Evolutionary conservation across 148 eudicot species (phyloP).

Genomic region (Fagopyrum tataricum): DNA sequence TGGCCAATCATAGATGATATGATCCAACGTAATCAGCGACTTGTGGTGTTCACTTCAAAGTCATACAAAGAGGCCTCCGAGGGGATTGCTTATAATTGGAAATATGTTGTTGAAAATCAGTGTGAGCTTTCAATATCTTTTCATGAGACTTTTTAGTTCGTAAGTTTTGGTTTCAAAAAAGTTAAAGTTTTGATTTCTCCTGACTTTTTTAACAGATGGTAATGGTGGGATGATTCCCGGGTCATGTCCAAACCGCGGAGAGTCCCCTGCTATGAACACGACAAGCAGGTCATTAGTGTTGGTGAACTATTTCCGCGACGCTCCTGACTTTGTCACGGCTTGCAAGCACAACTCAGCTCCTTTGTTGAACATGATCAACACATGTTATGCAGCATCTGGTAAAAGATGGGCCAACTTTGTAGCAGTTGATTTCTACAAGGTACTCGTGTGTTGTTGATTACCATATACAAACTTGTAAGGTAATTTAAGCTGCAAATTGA

Average conservation of each 20-base stretch:
- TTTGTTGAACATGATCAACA: slow-evolving; percentile 44
- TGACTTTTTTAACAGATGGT: slow-evolving; percentile 49
- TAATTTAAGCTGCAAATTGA: not conserved
- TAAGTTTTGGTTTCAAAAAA: not conserved
- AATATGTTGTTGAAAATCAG: slow-evolving; percentile 80
- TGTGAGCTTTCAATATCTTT: slow-evolving; percentile 47
- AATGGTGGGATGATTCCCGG: slow-evolving; percentile 60
- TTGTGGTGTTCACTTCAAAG: slow-evolving; percentile 87
- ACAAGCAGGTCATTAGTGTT: slow-evolving; percentile 53
- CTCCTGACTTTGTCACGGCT: slow-evolving; percentile 42
- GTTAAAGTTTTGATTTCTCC: not conserved
- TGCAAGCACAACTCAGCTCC: slow-evolving; percentile 83
- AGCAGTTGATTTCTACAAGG: slow-evolving; percentile 93
- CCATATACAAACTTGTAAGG: not conserved
- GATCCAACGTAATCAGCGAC: slow-evolving; percentile 63
- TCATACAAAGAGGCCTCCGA: slow-evolving; percentile 69
- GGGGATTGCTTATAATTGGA: slow-evolving; percentile 97
- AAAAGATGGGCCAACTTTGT: slow-evolving; percentile 90
- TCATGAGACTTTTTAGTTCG: not conserved
- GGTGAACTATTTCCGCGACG: slow-evolving; percentile 62
- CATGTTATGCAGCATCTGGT: slow-evolving; percentile 61
- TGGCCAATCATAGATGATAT: slow-evolving; percentile 93
- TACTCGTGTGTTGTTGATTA: slow-evolving; percentile 12
- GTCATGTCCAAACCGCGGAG: slow-evolving; percentile 72
- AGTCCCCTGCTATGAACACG: slow-evolving; percentile 63